These are phyloP conservation scores for Lathyrus sativus DNA, from an alignment of 306 rosid genomes.

Conservation along the genomic window DNA sequence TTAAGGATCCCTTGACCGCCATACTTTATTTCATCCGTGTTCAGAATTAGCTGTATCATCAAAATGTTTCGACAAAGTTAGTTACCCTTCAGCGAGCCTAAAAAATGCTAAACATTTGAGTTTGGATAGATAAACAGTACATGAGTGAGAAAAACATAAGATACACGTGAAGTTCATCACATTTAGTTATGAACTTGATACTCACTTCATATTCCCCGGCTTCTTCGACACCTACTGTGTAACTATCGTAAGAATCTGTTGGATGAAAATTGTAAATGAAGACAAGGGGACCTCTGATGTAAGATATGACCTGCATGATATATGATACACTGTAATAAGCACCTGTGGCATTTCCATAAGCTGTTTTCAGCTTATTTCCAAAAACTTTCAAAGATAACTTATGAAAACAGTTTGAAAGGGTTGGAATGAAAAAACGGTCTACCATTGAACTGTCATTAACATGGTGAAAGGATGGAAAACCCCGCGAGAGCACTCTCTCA, in stretches of 20 bases:
- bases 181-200: conserved; percentile 11
- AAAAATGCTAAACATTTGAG: conserved; percentile 8
- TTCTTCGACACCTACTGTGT: conserved; percentile 82
- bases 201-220: conserved; percentile 96
- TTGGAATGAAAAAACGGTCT: conserved; percentile 31
- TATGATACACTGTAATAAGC: neutral
- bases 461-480: conserved; percentile 69
- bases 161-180: neutral
- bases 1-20: conserved; percentile 80
- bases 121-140: conserved; percentile 9
- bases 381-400: neutral
- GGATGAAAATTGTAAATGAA: conserved; percentile 92
- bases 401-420: conserved; percentile 2
- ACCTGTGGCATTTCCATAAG: neutral
- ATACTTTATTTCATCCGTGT: conserved; percentile 77
- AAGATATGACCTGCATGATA: conserved; percentile 81
- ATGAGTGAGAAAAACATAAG: neutral
- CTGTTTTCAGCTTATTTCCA: neutral
- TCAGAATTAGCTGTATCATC: conserved; percentile 63
- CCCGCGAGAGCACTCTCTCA: conserved; percentile 65
- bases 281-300: conserved; percentile 82
- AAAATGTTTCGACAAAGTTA: conserved; percentile 34
- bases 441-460: conserved; percentile 77
- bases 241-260: conserved; percentile 64
- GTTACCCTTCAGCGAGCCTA: conserved; percentile 14